Evolutionary conservation across 805 yeast genomes (phyloP), one percentile per base, ranked within the genome.

Genomic region (Nakazawaea wickerhamii): DNA sequence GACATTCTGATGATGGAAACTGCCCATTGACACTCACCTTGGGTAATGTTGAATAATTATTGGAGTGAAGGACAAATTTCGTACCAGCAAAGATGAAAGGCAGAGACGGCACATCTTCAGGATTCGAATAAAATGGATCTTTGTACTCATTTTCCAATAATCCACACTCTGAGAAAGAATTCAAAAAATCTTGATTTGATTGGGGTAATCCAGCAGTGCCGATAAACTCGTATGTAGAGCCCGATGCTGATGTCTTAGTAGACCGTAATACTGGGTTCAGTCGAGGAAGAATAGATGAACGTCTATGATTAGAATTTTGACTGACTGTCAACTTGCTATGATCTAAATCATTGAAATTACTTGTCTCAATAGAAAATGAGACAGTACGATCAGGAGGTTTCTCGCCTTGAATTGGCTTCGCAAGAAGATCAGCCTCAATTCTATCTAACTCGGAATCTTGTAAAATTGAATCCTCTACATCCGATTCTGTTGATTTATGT

Each of bases 71-170:
- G 1, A 60, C 63, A 47, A 79, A 78, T 49, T 73, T 76, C 47
- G 71, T 77, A 5, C 89, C 90, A 1, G 90, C 90, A 59, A 77
- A 81, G 1, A 75, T 59, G 42, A 82, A 73, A 0, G 91, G 81
- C 9, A 60, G 58, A 5, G 58, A 52, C 2, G 76, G 81, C 5
- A 73, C 62, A 50, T 86, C 90, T 1, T 58, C 52, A 0, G 65
- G 50, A 13, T 71, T 68, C 21, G 79, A 71, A 50, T 77, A 90
- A 49, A 62, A 77, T 0, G 96, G 95, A 48, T 76, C 83, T 1
- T 51, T 44, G 54, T 83, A 81, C 11, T 77, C 70, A 11, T 76
- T 59, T 48, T 72, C 68, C 2, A 84, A 70, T 11, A 71, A 50
- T 0, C 79, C 81, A 20, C 55, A 49, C 0, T 57, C 57, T 25